phyloP scores from a whole-genome alignment of 495 filamentous ascomycete species.

The Aspergillus heteromorphus region DNA sequence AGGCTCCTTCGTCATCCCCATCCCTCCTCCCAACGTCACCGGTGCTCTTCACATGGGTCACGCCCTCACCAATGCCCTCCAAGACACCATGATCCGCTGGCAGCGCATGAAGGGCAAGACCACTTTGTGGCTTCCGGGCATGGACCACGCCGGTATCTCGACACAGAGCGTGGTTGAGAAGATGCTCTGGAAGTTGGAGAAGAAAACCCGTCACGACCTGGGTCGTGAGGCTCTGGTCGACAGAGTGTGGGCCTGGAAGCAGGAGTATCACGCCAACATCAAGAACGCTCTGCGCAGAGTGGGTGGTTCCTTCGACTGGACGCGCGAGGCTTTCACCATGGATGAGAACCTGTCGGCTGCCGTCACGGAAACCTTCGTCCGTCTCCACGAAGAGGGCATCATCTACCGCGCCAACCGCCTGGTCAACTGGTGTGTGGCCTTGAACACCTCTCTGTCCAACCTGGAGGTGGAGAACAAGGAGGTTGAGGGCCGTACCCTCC shows the following conservation, averaged over 20 bases:
- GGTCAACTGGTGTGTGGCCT: constrained; percentile 70
- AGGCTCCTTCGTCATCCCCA: constrained; percentile 66
- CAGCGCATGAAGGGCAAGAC: constrained; percentile 58
- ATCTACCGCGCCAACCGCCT: constrained; percentile 74
- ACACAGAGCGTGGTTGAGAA: constrained; percentile 76
- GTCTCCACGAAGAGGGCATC: constrained; percentile 66
- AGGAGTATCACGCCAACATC: constrained; percentile 62
- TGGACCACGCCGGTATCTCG: constrained; percentile 73
- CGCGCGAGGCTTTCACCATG: constrained; percentile 70
- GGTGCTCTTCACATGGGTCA: constrained; percentile 67
- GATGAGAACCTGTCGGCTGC: constrained; percentile 60
- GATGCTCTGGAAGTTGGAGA: constrained; percentile 62
- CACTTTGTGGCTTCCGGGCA: constrained; percentile 69
- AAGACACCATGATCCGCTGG: constrained; percentile 75
- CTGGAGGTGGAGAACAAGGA: constrained; percentile 75
- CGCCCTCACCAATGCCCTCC: constrained; percentile 60
- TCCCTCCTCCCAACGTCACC: constrained; percentile 77
- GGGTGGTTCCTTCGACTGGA: constrained; percentile 61
- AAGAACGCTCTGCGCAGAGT: constrained; percentile 51
- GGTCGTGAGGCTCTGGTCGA: constrained; percentile 56
- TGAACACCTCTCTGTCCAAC: constrained; percentile 72
- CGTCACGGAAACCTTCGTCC: constrained; percentile 67
- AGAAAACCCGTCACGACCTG: constrained; percentile 62
- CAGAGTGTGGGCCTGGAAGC: constrained; percentile 64
- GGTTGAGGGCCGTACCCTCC: constrained; percentile 57